phyloP scores from a whole-genome alignment of 139 green algal genomes.

The Chlamydomonas eustigma region DNA sequence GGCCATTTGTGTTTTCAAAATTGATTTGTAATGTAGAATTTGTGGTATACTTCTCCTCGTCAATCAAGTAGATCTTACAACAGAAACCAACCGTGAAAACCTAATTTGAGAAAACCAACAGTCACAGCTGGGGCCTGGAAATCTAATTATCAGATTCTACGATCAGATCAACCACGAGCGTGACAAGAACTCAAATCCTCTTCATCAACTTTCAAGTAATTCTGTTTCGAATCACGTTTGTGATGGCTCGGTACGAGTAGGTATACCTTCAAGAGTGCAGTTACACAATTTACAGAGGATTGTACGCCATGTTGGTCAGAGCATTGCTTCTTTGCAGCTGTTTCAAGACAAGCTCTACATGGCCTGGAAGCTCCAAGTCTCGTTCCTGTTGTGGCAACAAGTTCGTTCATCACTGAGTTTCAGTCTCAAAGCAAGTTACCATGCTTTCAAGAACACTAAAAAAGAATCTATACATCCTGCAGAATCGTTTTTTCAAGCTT shows the following conservation, averaged over 20 bases:
- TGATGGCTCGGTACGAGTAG: neutral
- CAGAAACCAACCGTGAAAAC: neutral
- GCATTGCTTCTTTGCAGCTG: conserved; percentile 51
- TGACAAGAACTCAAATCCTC: neutral
- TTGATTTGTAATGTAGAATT: neutral
- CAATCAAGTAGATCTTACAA: neutral
- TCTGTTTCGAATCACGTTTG: neutral
- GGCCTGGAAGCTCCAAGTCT: conserved; percentile 44
- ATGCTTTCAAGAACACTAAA: neutral
- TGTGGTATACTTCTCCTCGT: neutral
- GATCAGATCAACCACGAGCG: neutral
- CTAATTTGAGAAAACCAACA: neutral
- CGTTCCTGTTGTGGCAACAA: conserved; percentile 38
- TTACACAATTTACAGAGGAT: conserved; percentile 34
- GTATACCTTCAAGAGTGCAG: neutral
- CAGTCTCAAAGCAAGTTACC: neutral
- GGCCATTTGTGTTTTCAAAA: neutral
- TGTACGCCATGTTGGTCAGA: conserved; percentile 48
- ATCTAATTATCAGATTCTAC: neutral
- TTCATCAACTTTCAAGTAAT: neutral
- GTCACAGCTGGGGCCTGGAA: neutral
- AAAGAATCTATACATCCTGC: conserved; percentile 5
- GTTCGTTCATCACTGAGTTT: too few species aligned
- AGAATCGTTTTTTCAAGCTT: neutral
- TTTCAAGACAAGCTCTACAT: conserved; percentile 41